Evolutionary conservation across 2,329 filamentous ascomycete species (phyloP).

Genomic region (Neopestalotiopsis rosae): DNA sequence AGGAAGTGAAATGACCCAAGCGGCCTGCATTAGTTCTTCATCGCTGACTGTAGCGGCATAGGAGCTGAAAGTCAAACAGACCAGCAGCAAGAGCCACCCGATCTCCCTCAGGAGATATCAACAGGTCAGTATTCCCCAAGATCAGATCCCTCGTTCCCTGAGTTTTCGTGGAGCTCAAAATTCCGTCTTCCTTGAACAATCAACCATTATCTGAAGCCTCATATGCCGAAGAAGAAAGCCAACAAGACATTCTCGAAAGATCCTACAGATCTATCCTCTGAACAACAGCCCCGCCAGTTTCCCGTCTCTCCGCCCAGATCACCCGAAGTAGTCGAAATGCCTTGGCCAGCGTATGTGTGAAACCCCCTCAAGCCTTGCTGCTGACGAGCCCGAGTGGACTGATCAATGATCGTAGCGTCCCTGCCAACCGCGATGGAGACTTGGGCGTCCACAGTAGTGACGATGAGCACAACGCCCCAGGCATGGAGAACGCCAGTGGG

Average conservation of each 20-base stretch:
- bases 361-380: slow-evolving; percentile 20
- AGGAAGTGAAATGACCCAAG: not conserved
- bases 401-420: slow-evolving; percentile 26
- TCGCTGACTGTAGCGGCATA: not conserved
- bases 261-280: not conserved
- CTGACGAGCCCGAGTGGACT: slow-evolving; percentile 29
- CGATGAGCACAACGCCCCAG: slow-evolving; percentile 42
- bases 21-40: not conserved
- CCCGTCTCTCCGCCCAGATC: not conserved
- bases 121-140: not conserved
- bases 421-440: slow-evolving; percentile 28
- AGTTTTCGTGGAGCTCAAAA: no score
- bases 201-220: not conserved
- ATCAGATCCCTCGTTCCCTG: not conserved
- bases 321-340: not conserved
- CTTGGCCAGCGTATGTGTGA: not conserved
- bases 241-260: not conserved
- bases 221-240: not conserved
- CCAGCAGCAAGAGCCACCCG: not conserved
- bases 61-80: not conserved
- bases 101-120: not conserved
- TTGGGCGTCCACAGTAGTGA: slow-evolving; percentile 37
- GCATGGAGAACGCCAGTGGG: slow-evolving; percentile 27
- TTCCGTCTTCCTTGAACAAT: not conserved
- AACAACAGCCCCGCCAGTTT: not conserved